Evolutionary conservation across 192 early-diverging fungal species (phyloP).

Genomic region (Entomortierella beljakovae): DNA sequence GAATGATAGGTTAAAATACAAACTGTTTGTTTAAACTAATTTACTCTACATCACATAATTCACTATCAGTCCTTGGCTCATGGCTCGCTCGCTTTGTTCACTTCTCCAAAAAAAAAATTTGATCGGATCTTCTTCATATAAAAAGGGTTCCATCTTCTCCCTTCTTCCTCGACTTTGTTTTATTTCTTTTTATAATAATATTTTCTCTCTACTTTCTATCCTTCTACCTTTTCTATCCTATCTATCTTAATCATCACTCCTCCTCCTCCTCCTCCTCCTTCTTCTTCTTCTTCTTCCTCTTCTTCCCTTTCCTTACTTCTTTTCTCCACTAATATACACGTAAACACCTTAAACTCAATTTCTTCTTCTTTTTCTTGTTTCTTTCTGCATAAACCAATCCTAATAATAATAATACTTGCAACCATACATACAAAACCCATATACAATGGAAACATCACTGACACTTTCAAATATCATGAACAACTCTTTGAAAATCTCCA

Average conservation of each 20-base stretch:
- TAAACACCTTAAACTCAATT: too few relatives aligned
- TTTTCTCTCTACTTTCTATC: background rate
- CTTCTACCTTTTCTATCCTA: background rate
- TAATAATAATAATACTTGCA: too few relatives aligned
- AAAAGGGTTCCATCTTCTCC: conserved; percentile 7
- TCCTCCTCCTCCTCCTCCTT: background rate
- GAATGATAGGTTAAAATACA: background rate
- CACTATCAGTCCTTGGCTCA: background rate
- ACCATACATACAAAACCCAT: background rate
- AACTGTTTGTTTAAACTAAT: background rate
- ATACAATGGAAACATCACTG: conserved; percentile 1
- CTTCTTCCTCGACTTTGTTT: background rate
- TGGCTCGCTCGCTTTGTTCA: background rate
- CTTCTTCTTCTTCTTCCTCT: background rate
- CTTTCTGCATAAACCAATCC: conserved; percentile 3
- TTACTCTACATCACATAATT: background rate
- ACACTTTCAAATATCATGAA: conserved; percentile 21
- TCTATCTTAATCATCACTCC: background rate
- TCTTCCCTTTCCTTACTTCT: background rate
- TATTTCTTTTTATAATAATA: background rate
- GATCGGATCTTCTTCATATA: conserved; percentile 14
- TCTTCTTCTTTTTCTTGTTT: background rate
- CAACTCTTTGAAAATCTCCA: background rate
- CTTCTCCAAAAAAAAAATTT: background rate
- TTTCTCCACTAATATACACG: background rate